Conservation (phyloP, 805 yeast species). For the Metschnikowia peoriensis region DNA sequence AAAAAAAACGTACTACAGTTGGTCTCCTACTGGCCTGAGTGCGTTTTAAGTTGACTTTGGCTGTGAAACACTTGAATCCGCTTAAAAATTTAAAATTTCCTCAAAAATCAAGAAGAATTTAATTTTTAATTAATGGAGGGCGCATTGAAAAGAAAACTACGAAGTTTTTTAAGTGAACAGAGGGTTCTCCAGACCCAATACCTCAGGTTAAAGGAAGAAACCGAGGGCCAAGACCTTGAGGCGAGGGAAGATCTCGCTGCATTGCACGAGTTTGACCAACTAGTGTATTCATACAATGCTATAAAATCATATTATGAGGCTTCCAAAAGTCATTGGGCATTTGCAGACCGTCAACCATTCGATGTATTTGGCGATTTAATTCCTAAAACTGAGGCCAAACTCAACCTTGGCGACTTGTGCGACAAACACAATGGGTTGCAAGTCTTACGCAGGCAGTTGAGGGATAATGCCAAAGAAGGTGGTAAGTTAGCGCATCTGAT, state of each 20-base stretch:
- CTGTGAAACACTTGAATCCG: not conserved
- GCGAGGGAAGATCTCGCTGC: constrained; percentile 14
- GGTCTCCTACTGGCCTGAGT: constrained; percentile 3
- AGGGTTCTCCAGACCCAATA: constrained; percentile 12
- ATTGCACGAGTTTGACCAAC: constrained; percentile 27
- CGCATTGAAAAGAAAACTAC: constrained; percentile 13
- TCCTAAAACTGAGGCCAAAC: constrained; percentile 20
- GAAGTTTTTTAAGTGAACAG: constrained; percentile 9
- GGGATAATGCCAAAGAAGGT: constrained; percentile 33
- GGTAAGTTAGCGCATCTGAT: constrained; percentile 25
- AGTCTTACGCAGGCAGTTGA: constrained; percentile 27
- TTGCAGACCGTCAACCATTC: constrained; percentile 16
- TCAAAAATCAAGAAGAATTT: not conserved
- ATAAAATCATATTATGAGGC: constrained; percentile 25
- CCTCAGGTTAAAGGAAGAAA: not conserved
- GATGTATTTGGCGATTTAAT: constrained; percentile 18
- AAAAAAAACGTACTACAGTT: constrained; percentile 3
- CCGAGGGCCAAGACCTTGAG: constrained; percentile 12
- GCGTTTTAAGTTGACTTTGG: not conserved
- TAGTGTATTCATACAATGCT: constrained; percentile 26
- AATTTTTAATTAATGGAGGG: constrained; percentile 10
- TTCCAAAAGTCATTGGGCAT: constrained; percentile 18
- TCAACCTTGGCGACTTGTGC: constrained; percentile 24
- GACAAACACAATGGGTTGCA: constrained; percentile 23
- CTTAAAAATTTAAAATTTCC: not conserved